Conservation (phyloP, 345 rosid species). For the Toxicodendron radicans region DNA sequence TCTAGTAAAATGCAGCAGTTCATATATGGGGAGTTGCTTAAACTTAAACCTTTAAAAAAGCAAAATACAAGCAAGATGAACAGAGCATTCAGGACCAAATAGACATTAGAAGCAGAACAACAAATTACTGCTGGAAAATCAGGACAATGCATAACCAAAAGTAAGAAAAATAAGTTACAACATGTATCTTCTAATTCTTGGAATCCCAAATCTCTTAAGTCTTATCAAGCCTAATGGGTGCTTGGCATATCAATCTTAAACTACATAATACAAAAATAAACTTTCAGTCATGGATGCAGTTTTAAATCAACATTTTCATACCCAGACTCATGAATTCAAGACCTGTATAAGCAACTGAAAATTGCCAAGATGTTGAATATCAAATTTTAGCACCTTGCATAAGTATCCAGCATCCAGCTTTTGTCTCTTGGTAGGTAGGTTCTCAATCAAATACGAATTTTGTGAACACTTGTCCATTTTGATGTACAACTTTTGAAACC, state of each 20-base stretch:
- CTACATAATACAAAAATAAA: background rate
- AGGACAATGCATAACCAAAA: background rate
- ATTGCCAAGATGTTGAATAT: background rate
- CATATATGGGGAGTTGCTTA: background rate
- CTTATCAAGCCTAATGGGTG: background rate
- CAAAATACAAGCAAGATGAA: background rate
- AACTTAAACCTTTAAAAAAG: background rate
- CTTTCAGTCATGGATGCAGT: background rate
- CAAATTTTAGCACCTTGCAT: conserved; percentile 49
- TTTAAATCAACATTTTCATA: background rate
- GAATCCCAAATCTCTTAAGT: conserved; percentile 1
- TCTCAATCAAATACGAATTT: conserved; percentile 37
- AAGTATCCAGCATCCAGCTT: conserved; percentile 80
- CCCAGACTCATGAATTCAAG: background rate
- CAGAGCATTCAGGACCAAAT: background rate
- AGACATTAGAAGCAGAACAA: background rate
- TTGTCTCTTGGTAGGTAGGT: conserved; percentile 65
- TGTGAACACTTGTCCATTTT: conserved; percentile 37
- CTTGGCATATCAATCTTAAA: background rate
- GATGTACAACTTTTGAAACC: conserved; percentile 41
- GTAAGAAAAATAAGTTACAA: background rate
- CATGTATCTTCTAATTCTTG: background rate
- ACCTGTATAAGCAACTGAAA: conserved; percentile 8
- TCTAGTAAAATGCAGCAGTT: background rate
- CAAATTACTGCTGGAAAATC: background rate